Base-by-base conservation (phyloP, 78 protist species). In the Dictyostelium capitatum region DNA sequence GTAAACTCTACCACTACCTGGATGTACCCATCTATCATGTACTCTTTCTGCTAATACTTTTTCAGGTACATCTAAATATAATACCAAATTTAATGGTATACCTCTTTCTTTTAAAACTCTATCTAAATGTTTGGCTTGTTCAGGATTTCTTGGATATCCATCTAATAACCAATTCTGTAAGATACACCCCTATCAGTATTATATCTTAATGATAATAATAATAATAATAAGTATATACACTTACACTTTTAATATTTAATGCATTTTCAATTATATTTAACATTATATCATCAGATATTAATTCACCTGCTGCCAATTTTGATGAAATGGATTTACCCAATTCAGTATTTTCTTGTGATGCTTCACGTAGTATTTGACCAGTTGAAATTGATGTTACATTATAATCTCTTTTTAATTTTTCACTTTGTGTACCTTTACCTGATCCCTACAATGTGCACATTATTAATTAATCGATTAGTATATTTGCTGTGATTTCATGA, bases 1-100 rank as follows among this genome's bases (percentile, higher is more conserved):
- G 91, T 98, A 98, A 1, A 94, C 79, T 47, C 99, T 96, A 2
- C 99, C 98, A 37, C 89, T 73, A 6, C 95, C 47, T 10, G 73
- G 91, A 75, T 95, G 97, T 28, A 87, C 83, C 93, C 93, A 95
- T 20, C 97, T 75, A 53, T 80, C 96, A 30, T 78, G 79, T 6
- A 93, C 89, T 79, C 95, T 69, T 12, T 91, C 95, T 1, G 67
- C 51, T 2, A 93, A 72, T 28, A 79, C 87, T 56, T 79, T 46
- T 64, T 79, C 82, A 10, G 96, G 91, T 47, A 93, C 93, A 82
- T 83, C 93, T 41, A 93, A 82, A 82, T 83, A 77, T 50, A 82
- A 87, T 51, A 80, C 95, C 28, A 80, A 47, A 54, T 53, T 56
- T 17, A 95, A 53, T 23, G 91, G 91, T 11, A 54, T 80, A 20